Evolutionary conservation across 352 stramenopile species (phyloP).

Genomic region (Phytophthora pini): DNA sequence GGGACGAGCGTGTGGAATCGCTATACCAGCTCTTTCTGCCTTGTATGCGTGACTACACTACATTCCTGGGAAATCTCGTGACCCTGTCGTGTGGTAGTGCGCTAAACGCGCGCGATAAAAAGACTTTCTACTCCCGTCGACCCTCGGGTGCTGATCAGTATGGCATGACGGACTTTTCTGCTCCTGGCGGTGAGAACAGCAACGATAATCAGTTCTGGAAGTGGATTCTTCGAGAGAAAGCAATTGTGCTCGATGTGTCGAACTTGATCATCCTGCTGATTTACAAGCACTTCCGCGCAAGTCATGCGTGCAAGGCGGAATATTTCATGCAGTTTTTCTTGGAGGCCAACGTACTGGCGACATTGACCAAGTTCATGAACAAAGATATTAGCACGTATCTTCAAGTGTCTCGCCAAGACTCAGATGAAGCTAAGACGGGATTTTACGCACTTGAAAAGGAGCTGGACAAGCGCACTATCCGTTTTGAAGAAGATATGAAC

Average conservation of each 20-base stretch:
- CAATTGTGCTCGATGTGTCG: conserved; percentile 77
- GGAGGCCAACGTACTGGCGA: conserved; percentile 73
- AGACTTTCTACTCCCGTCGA: conserved; percentile 76
- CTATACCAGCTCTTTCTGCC: conserved; percentile 78
- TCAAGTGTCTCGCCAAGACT: conserved; percentile 68
- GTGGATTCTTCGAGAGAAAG: conserved; percentile 85
- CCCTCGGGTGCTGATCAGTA: conserved; percentile 62
- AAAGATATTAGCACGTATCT: conserved; percentile 84
- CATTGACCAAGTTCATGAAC: conserved; percentile 89
- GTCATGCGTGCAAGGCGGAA: conserved; percentile 77
- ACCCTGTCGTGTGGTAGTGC: conserved; percentile 71
- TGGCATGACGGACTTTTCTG: conserved; percentile 54
- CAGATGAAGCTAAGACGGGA: conserved; percentile 54
- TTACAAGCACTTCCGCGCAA: conserved; percentile 81
- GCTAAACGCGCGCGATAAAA: conserved; percentile 80
- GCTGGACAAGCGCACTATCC: conserved; percentile 62
- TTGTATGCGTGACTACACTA: conserved; percentile 75
- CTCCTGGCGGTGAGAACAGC: conserved; percentile 41
- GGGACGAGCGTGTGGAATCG: conserved; percentile 67
- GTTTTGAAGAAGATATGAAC: conserved; percentile 70
- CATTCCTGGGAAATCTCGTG: conserved; percentile 72
- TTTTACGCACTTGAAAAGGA: conserved; percentile 72
- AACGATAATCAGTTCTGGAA: conserved; percentile 82
- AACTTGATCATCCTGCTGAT: conserved; percentile 69
- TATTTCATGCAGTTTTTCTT: conserved; percentile 86